Evolutionary conservation across 345 rosid species (phyloP).

Genomic region (Hevea brasiliensis): DNA sequence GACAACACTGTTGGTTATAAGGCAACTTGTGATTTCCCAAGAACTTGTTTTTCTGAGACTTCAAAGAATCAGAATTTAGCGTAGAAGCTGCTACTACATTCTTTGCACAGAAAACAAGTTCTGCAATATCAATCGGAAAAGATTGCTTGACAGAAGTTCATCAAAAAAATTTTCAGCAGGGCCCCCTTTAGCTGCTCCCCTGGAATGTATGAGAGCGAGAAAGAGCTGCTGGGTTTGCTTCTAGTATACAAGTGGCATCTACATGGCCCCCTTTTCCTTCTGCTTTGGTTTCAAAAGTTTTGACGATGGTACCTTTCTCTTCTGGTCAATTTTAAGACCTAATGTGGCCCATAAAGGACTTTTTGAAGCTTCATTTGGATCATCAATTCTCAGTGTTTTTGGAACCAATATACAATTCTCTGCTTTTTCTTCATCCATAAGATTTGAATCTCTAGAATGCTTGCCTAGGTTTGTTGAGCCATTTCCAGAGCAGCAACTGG

Average conservation of each 20-base stretch:
- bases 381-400: constrained; percentile 70
- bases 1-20: not conserved
- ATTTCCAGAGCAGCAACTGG: constrained; percentile 40
- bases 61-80: not conserved
- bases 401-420: constrained; percentile 58
- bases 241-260: constrained; percentile 42
- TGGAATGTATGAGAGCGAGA: constrained; percentile 58
- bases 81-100: not conserved
- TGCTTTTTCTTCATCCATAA: constrained; percentile 39
- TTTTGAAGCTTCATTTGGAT: constrained; percentile 69
- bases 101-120: not conserved
- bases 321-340: constrained; percentile 58
- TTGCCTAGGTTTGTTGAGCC: constrained; percentile 61
- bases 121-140: not conserved
- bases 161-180: not conserved
- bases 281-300: constrained; percentile 32
- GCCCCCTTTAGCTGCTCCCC: constrained; percentile 50
- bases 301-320: constrained; percentile 36
- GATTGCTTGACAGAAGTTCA: not conserved
- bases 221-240: constrained; percentile 69
- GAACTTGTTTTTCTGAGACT: not conserved
- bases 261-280: constrained; percentile 26
- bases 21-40: constrained; percentile 11
- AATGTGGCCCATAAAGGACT: constrained; percentile 77
- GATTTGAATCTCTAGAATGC: constrained; percentile 59